Evolutionary conservation across 352 stramenopile genomes (phyloP).

Genomic region (Phytophthora palmivora): DNA sequence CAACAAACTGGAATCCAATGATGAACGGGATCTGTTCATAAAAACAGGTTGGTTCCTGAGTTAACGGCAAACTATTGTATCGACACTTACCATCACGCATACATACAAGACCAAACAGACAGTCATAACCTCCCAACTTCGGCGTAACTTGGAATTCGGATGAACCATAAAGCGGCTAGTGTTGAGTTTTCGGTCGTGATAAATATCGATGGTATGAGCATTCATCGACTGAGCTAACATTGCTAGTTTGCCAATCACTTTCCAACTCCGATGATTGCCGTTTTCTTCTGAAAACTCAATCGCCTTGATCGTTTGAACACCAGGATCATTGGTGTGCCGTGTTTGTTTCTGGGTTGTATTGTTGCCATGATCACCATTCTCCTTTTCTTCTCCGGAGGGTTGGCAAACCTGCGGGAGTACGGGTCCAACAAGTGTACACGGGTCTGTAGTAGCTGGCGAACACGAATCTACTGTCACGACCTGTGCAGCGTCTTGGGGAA

Average conservation of each 20-base stretch:
- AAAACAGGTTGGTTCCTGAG: neutral
- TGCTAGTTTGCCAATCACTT: slow-evolving; percentile 39
- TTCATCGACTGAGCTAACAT: slow-evolving; percentile 44
- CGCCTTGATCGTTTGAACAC: slow-evolving; percentile 14
- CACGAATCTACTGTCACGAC: neutral
- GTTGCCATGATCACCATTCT: neutral
- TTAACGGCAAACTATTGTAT: neutral
- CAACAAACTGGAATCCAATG: slow-evolving; percentile 73
- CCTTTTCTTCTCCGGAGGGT: slow-evolving; percentile 1
- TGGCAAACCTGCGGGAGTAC: slow-evolving; percentile 2
- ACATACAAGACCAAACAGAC: slow-evolving; percentile 82
- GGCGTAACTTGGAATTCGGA: slow-evolving; percentile 78
- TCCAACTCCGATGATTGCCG: slow-evolving; percentile 27
- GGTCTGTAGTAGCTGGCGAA: slow-evolving; percentile 1
- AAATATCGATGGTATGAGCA: slow-evolving; percentile 73
- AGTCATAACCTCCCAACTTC: slow-evolving; percentile 77
- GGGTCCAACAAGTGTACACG: slow-evolving; percentile 4
- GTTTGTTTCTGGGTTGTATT: neutral
- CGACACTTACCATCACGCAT: slow-evolving; percentile 55
- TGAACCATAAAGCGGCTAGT: slow-evolving; percentile 77
- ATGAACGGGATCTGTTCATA: slow-evolving; percentile 52
- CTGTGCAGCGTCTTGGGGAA: slow-evolving; percentile 3
- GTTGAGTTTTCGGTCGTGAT: slow-evolving; percentile 71
- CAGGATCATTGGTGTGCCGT: slow-evolving; percentile 4
- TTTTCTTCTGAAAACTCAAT: slow-evolving; percentile 10